Percentiles rank a stretch among this genome's conserved stretches.
Evolutionary conservation across 768 basidiomycete genomes (phyloP).

Genomic region (Saitozyma podzolica): DNA sequence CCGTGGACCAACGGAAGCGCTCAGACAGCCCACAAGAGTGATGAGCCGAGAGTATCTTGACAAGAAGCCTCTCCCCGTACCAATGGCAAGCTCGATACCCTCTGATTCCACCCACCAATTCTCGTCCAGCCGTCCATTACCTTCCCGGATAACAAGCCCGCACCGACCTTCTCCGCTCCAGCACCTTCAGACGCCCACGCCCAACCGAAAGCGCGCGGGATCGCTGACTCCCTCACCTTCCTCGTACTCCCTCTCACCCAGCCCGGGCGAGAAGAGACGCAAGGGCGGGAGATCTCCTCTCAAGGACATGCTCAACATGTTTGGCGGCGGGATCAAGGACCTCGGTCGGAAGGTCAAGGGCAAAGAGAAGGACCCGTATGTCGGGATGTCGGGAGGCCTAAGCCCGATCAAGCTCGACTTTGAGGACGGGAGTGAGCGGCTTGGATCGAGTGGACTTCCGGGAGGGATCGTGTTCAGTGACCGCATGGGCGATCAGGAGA

Average conservation of each 20-base stretch:
- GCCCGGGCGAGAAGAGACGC: slow-evolving; percentile 28
- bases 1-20: neutral
- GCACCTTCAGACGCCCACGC: slow-evolving; percentile 40
- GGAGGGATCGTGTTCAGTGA: slow-evolving; percentile 46
- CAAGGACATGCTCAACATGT: slow-evolving; percentile 40
- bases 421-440: slow-evolving; percentile 10
- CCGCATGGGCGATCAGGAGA: slow-evolving; percentile 46
- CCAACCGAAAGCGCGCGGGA: slow-evolving; percentile 16
- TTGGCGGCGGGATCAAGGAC: slow-evolving; percentile 39
- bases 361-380: slow-evolving; percentile 28
- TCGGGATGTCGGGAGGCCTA: neutral
- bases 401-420: neutral
- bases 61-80: slow-evolving; percentile 38
- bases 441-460: slow-evolving; percentile 41
- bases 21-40: slow-evolving; percentile 8
- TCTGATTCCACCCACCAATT: slow-evolving; percentile 10
- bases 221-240: slow-evolving; percentile 34
- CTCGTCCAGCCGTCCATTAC: slow-evolving; percentile 4
- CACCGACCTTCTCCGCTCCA: slow-evolving; percentile 34
- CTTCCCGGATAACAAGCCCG: neutral
- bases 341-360: slow-evolving; percentile 31
- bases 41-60: slow-evolving; percentile 41
- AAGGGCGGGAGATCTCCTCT: slow-evolving; percentile 36
- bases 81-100: slow-evolving; percentile 15
- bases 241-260: slow-evolving; percentile 31